Base-by-base conservation (phyloP, 768 basidiomycete species). In the Lactifluus echinatus region DNA sequence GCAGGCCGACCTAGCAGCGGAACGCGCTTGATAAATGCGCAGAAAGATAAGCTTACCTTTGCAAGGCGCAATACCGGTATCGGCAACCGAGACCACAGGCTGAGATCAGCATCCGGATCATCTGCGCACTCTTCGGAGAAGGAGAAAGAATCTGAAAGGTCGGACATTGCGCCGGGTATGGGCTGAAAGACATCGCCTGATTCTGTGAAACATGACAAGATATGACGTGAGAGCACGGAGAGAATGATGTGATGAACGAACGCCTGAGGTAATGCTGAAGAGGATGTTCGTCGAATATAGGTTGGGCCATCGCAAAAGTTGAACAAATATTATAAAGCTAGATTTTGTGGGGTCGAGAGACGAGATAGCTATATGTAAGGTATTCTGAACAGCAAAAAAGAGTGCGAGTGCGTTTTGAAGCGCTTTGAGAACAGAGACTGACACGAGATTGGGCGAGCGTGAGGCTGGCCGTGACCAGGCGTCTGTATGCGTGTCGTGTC, bases 201-300 rank as follows among this genome's bases (percentile, higher is more conserved):
- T 59, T 62, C 63, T 63, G 50, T 39, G 51, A 36, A 40, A 28
- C 11, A 8, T 8, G 29, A 24, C 19, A 21, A 1, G 26, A n/a
- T 14, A 33, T 39, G 50, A 55, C 28, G 11, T 15, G 39, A 24
- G 37, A 8, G 48, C 17, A n/a, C 2, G 4, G 47, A 24, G 11
- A 15, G n/a, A 31, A 29, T n/a, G n/a, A 7, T 8, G 56, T 26
- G 51, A 50, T 33, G 48, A 17, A 56, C 63, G 19, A 39, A 63
- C 63, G 63, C 19, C 50, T 50, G 29, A 63, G 63, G 40, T 63
- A 63, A 31, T 51, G 53, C 33, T 49, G 56, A 10, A 63, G 60
- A 1, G 63, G 63, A 37, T 63, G 63, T 2, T 63, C 56, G 33
- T 62, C 33, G 34, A 63, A 63, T n/a, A 63, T 19, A 29, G 63